Base-by-base conservation (phyloP, 139 green algal species). In the Micromonas pusilla region DNA sequence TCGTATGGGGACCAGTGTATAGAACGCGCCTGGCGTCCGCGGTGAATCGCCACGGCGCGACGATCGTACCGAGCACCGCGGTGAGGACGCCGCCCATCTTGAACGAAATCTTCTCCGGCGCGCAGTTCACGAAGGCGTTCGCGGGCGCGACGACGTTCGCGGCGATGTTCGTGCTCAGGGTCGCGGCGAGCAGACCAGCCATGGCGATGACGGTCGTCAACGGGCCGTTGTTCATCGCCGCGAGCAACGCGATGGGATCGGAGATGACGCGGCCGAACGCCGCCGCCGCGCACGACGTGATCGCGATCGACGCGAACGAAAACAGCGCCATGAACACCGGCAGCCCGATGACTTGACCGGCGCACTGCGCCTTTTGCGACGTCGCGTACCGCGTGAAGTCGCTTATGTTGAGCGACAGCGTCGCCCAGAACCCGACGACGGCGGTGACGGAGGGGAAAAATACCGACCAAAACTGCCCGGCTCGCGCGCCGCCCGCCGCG, bases 121-220 rank as follows among this genome's bases (percentile, higher is more conserved):
- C 64, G 9, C 88, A 33, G 60, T 93, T 93, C 66, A 91, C 83
- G 60, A 93, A 82, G 0, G 88, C 88, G 66, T 90, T 90, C 28
- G 89, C 76, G 2, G 76, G 76, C 28, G 73, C 73, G 23, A 96
- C 91, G 1, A 94, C 78, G 66, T 96, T 96, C 32, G 91, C 91
- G 0, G 91, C 91, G 57, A 96, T 91, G 83, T 96, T 96, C 68
- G 91, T 96, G 36, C 87, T 89, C 3, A 96, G 82, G 0, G 91
- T 96, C 2, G 91, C 90, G 45, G 90, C 83, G 53, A 89, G 78
- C 0, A 95, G 87, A 13, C 90, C 89, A 83, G 72, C 39, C 71
- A 78, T 25, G n/a, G 77, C 57, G 21, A 88, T 52, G 1, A 62
- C n/a, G 0, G 72, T 77, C 13, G 66, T 25, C 21, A 81, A 19